phyloP scores from a whole-genome alignment of 2,329 filamentous ascomycete genomes.

The Colletotrichum filicis region DNA sequence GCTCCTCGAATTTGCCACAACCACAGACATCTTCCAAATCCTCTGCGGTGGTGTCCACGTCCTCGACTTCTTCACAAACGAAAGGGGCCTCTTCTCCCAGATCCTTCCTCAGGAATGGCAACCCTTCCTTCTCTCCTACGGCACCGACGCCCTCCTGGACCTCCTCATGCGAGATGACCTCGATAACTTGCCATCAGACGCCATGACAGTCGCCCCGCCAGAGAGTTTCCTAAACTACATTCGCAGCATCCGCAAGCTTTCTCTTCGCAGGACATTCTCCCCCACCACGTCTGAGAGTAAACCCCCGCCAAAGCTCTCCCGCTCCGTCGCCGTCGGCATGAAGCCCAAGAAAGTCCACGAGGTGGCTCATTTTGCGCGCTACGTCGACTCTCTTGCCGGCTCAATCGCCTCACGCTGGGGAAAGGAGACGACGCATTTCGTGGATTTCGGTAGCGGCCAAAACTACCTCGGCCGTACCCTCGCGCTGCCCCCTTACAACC shows the following conservation, averaged over 20 bases:
- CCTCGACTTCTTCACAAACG: constrained; percentile 91
- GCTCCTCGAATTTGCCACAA: constrained; percentile 80
- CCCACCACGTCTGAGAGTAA: constrained; percentile 45
- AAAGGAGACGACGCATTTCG: constrained; percentile 80
- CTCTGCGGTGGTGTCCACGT: constrained; percentile 98
- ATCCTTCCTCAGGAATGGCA: constrained; percentile 86
- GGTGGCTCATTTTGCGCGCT: constrained; percentile 89
- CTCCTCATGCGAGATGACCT: constrained; percentile 84
- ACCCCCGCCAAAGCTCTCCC: constrained; percentile 69
- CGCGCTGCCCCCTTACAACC: constrained; percentile 86
- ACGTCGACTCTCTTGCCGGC: constrained; percentile 72
- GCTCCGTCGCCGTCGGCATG: constrained; percentile 87
- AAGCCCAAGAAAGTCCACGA: constrained; percentile 96
- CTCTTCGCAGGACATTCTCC: constrained; percentile 71
- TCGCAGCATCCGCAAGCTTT: constrained; percentile 74
- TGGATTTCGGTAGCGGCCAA: constrained; percentile 96
- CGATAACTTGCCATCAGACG: constrained; percentile 44
- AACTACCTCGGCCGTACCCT: constrained; percentile 94
- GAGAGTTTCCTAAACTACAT: constrained; percentile 78
- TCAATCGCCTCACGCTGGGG: constrained; percentile 69
- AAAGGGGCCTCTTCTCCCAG: constrained; percentile 83
- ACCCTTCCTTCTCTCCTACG: constrained; percentile 75
- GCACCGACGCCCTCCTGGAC: constrained; percentile 82
- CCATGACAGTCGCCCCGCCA: constrained; percentile 51
- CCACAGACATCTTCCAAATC: constrained; percentile 81